Evolutionary conservation across 345 rosid species (phyloP).

Genomic region (Eucalyptus tenuipes): DNA sequence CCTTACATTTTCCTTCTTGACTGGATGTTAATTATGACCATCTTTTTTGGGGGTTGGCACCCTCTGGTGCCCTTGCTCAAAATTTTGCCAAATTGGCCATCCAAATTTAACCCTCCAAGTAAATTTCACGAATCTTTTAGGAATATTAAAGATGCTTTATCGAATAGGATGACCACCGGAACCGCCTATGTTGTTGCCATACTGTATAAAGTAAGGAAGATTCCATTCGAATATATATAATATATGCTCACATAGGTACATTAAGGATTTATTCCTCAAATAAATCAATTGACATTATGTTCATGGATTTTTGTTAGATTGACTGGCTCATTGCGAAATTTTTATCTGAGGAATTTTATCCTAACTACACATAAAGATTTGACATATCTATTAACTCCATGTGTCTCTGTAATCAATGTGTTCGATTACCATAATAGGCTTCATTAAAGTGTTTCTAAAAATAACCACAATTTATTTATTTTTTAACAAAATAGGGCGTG

Average conservation of each 20-base stretch:
- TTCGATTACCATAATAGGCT: background rate
- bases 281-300: background rate
- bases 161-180: background rate
- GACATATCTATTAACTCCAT: background rate
- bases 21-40: background rate
- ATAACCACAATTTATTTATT: background rate
- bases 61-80: background rate
- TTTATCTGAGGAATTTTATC: background rate
- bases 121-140: background rate
- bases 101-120: background rate
- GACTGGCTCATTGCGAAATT: background rate
- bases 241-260: background rate
- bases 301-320: background rate
- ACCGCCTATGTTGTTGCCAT: background rate
- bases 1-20: background rate
- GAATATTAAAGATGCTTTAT: background rate
- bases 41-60: background rate
- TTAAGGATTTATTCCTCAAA: background rate
- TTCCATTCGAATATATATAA: background rate
- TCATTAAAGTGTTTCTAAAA: background rate
- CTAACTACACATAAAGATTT: background rate
- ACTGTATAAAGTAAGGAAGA: background rate
- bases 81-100: background rate
- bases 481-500: background rate
- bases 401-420: background rate